Evolutionary conservation across 129 eudicot genomes (phyloP).

Genomic region (Calendula officinalis): DNA sequence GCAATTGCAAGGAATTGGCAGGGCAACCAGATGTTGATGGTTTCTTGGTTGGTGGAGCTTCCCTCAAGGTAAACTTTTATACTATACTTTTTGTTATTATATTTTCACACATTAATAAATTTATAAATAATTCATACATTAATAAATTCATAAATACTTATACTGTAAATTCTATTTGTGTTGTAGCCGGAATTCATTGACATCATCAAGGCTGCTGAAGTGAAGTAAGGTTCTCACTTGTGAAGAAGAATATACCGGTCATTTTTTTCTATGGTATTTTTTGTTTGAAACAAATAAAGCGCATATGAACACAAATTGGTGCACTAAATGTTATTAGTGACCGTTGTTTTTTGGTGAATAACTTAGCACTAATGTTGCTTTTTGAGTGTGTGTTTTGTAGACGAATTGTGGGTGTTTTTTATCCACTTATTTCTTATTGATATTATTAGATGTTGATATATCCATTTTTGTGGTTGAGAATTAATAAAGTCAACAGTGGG

Average conservation of each 20-base stretch:
- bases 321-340: constrained; percentile 2
- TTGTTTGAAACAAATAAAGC: background rate
- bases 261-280: background rate
- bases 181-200: constrained; percentile 82
- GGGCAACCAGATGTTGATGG: constrained; percentile 86
- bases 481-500: background rate
- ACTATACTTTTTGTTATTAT: background rate
- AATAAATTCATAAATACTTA: background rate
- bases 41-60: constrained; percentile 95
- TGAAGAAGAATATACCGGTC: background rate
- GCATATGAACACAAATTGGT: background rate
- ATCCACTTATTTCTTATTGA: background rate
- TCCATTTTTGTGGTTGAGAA: background rate
- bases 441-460: background rate
- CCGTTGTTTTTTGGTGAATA: constrained; percentile 14
- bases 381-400: constrained; percentile 14
- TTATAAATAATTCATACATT: background rate
- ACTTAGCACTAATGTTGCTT: constrained; percentile 2
- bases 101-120: background rate
- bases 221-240: constrained; percentile 48
- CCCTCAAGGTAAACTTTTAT: constrained; percentile 62
- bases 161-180: background rate
- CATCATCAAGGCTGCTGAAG: constrained; percentile 89
- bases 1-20: constrained; percentile 82
- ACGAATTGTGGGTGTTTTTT: background rate